Percentiles rank a stretch among this genome's conserved stretches.
phyloP scores from a whole-genome alignment of 495 filamentous ascomycete genomes.

The Penicillium riverlandense region DNA sequence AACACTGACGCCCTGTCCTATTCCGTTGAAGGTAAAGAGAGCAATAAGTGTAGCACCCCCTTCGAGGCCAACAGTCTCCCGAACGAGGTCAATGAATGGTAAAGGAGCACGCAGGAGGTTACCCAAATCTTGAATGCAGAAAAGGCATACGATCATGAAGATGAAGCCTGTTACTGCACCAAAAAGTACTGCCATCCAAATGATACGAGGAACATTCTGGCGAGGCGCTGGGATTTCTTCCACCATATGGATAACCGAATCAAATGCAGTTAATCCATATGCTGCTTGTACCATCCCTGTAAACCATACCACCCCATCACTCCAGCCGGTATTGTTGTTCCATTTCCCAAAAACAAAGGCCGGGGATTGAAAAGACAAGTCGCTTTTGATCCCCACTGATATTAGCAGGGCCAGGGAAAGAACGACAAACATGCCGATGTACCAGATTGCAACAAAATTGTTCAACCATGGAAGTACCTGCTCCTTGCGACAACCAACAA shows the following conservation, averaged over 20 bases:
- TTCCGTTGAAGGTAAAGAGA: constrained; percentile 44
- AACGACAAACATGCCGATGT: constrained; percentile 34
- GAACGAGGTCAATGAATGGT: constrained; percentile 40
- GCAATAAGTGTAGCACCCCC: constrained; percentile 31
- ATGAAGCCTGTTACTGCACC: constrained; percentile 56
- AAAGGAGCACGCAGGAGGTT: constrained; percentile 44
- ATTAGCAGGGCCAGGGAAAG: constrained; percentile 36
- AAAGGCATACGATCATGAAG: constrained; percentile 68
- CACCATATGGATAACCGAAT: constrained; percentile 57
- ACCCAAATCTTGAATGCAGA: constrained; percentile 59
- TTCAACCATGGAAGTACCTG: constrained; percentile 38
- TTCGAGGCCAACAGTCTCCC: constrained; percentile 32
- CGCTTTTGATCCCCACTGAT: constrained; percentile 29
- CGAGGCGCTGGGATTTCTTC: constrained; percentile 41
- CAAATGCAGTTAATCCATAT: constrained; percentile 54
- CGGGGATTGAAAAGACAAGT: constrained; percentile 32
- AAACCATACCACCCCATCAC: constrained; percentile 56
- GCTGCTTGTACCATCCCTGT: constrained; percentile 56
- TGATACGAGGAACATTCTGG: constrained; percentile 32
- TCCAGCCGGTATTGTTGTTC: constrained; percentile 57
- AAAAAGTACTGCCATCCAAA: constrained; percentile 34
- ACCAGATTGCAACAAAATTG: constrained; percentile 43
- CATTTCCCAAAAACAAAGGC: constrained; percentile 51
- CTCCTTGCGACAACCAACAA: constrained; percentile 37
- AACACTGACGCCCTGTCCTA: constrained; percentile 37